Percentiles rank a stretch among this genome's conserved stretches.
These are phyloP conservation scores for Cynanchum wilfordii DNA, from an alignment of 257 asterid species.

Conservation along the genomic window DNA sequence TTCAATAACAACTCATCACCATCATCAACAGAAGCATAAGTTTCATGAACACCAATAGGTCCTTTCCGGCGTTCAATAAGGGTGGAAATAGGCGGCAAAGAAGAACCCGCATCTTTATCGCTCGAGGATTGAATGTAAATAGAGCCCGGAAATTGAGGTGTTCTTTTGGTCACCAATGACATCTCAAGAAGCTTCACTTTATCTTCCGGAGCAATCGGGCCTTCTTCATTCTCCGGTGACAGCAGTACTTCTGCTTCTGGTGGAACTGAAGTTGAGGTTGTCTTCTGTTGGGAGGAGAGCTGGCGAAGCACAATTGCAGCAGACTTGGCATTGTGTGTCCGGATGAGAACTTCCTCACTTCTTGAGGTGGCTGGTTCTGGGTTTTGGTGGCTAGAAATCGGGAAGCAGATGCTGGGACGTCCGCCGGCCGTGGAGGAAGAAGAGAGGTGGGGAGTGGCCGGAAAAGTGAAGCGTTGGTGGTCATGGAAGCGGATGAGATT, in stretches of 20 bases:
- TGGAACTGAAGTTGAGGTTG: constrained; percentile 21
- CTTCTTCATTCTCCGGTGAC: constrained; percentile 25
- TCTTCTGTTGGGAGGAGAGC: constrained; percentile 37
- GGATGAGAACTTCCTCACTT: constrained; percentile 25
- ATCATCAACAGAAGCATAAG: constrained; percentile 23
- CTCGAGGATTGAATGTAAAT: constrained; percentile 34
- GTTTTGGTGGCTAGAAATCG: constrained; percentile 31
- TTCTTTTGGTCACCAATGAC: constrained; percentile 42
- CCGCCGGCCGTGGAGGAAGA: constrained; percentile 27
- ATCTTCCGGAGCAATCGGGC: constrained; percentile 35
- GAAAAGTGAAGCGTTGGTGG: constrained; percentile 18
- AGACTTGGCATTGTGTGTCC: constrained; percentile 78
- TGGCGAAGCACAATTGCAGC: constrained; percentile 58
- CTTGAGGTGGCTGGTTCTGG: constrained; percentile 26
- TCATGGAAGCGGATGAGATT: constrained; percentile 7
- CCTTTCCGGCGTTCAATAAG: constrained; percentile 26
- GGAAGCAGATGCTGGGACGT: constrained; percentile 17
- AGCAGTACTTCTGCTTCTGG: background rate
- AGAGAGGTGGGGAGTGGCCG: constrained; percentile 32
- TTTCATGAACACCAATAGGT: constrained; percentile 9
- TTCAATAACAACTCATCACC: constrained; percentile 74
- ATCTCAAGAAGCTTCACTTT: constrained; percentile 51
- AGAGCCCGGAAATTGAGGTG: constrained; percentile 87
- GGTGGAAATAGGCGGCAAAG: constrained; percentile 33
- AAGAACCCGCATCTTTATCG: constrained; percentile 25